Conservation (phyloP, 345 rosid species). For the Balakata baccata region DNA sequence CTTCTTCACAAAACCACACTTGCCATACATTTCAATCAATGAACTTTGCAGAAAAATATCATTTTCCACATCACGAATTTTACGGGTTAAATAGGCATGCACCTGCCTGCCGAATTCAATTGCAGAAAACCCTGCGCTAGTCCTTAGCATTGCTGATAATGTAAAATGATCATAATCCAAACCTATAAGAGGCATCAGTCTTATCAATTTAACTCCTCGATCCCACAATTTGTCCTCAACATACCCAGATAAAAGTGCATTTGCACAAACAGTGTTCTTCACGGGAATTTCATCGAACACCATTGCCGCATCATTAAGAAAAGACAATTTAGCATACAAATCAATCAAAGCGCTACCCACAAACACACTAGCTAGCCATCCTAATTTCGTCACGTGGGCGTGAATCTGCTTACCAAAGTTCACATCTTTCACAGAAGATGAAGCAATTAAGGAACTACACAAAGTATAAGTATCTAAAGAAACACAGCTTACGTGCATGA, state of each 20-base stretch:
- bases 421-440: conserved; percentile 26
- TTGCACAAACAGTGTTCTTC: conserved; percentile 54
- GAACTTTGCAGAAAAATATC: conserved; percentile 54
- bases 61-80: conserved; percentile 22
- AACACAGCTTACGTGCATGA: conserved; percentile 44
- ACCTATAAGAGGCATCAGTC: conserved; percentile 41
- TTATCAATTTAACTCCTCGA: conserved; percentile 36
- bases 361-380: conserved; percentile 50
- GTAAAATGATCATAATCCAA: conserved; percentile 47
- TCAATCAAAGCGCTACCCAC: conserved; percentile 50
- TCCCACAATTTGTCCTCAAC: conserved; percentile 40
- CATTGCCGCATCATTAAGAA: conserved; percentile 27
- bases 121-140: conserved; percentile 39
- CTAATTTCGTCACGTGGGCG: conserved; percentile 34
- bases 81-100: conserved; percentile 40
- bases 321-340: conserved; percentile 36
- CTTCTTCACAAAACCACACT: conserved; percentile 45
- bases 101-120: conserved; percentile 49
- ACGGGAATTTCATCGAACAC: conserved; percentile 56
- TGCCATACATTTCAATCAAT: conserved; percentile 61
- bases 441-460: conserved; percentile 45
- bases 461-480: conserved; percentile 44
- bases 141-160: conserved; percentile 34
- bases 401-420: conserved; percentile 45
- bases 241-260: conserved; percentile 47